phyloP scores from a whole-genome alignment of 139 green algal species.

The Axilococcus clingmanii region DNA sequence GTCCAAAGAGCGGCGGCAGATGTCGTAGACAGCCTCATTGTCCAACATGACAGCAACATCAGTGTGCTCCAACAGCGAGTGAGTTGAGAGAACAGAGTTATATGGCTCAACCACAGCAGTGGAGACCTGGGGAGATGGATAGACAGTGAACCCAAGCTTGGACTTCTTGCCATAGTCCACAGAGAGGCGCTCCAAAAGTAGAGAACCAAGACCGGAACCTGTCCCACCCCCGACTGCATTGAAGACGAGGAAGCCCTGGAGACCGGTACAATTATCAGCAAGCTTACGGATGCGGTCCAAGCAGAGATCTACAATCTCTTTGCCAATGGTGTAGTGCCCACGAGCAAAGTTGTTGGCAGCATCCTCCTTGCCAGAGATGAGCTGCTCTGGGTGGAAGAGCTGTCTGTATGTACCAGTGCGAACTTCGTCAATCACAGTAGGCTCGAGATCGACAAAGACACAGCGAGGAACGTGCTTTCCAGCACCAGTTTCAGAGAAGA shows the following conservation, averaged over 20 bases:
- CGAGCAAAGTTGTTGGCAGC: constrained; percentile 81
- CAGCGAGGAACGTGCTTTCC: constrained; percentile 89
- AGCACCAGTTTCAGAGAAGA: constrained; percentile 92
- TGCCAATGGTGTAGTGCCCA: constrained; percentile 89
- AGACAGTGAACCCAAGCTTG: constrained; percentile 97
- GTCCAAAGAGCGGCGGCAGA: constrained; percentile 92
- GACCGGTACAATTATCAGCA: constrained; percentile 93
- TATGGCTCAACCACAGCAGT: constrained; percentile 94
- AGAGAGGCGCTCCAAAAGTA: constrained; percentile 93
- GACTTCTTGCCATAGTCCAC: constrained; percentile 99
- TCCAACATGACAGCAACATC: constrained; percentile 96
- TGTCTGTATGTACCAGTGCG: constrained; percentile 92
- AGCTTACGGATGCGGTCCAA: constrained; percentile 95
- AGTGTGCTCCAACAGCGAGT: constrained; percentile 96
- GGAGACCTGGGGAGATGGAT: constrained; percentile 86
- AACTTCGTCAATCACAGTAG: constrained; percentile 93
- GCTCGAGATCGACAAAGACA: constrained; percentile 95
- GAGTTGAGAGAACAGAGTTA: constrained; percentile 94
- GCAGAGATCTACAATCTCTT: constrained; percentile 93
- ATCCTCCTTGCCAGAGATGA: constrained; percentile 95
- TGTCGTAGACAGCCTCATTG: constrained; percentile 97
- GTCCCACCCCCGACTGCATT: constrained; percentile 92
- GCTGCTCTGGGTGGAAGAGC: constrained; percentile 97
- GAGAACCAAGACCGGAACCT: constrained; percentile 89
- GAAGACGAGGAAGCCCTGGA: constrained; percentile 97